A percentile compares a stretch with the other conserved stretches of the same genome.
Evolutionary conservation across 2,329 filamentous ascomycete genomes (phyloP).

Genomic region (Fonsecaea nubica): DNA sequence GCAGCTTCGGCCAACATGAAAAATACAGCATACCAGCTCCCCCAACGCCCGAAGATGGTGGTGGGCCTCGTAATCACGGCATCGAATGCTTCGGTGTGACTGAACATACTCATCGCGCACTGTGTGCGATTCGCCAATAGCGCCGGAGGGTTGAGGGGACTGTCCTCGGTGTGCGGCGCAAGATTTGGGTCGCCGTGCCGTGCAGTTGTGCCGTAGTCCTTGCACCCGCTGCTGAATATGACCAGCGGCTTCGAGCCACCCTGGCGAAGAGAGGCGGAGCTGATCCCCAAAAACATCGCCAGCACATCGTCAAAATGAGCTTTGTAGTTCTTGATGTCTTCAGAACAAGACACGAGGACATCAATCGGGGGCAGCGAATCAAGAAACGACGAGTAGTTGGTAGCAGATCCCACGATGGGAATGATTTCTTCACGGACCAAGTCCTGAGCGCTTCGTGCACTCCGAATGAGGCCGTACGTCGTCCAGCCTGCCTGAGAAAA

Average conservation of each 20-base stretch:
- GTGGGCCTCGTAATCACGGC: conserved; percentile 56
- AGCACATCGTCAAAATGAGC: conserved; percentile 50
- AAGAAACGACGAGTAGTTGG: conserved; percentile 16
- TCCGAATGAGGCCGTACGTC: conserved; percentile 55
- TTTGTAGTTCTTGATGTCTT: conserved; percentile 50
- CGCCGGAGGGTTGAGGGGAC: conserved; percentile 46
- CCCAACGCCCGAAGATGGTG: conserved; percentile 55
- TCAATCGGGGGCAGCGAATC: conserved; percentile 44
- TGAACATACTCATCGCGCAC: conserved; percentile 48
- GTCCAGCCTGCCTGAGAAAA: conserved; percentile 56
- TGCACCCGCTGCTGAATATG: conserved; percentile 58
- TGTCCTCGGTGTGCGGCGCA: conserved; percentile 53
- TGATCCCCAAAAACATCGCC: conserved; percentile 46
- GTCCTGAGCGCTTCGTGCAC: conserved; percentile 10
- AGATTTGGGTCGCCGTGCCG: conserved; percentile 47
- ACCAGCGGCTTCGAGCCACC: conserved; percentile 50
- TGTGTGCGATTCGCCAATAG: conserved; percentile 45
- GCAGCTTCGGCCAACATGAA: conserved; percentile 45
- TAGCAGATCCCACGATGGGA: conserved; percentile 28
- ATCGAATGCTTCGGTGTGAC: conserved; percentile 51
- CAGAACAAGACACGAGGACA: conserved; percentile 54
- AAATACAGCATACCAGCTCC: conserved; percentile 54
- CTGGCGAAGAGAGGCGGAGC: conserved; percentile 37
- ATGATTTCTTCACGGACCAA: conserved; percentile 31
- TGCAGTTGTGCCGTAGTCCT: conserved; percentile 54